A percentile compares a stretch with the other conserved stretches of the same genome.
These are phyloP conservation scores for Coemansia sp. DNA, from an alignment of 192 early-diverging fungal species.

Conservation along the genomic window DNA sequence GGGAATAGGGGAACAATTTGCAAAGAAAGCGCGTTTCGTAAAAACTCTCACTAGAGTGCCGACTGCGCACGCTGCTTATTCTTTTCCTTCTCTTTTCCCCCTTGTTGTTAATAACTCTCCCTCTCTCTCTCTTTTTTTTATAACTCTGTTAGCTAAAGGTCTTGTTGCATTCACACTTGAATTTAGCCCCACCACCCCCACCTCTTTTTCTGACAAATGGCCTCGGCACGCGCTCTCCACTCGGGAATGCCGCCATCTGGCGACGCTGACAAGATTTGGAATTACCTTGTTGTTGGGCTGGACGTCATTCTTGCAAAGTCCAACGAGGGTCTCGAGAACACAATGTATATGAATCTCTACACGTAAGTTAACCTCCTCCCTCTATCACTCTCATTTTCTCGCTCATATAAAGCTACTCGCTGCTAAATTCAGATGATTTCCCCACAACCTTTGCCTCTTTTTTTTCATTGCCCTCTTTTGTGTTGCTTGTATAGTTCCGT, in stretches of 20 bases:
- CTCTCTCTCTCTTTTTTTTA: not conserved
- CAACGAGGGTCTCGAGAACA: slow-evolving; percentile 69
- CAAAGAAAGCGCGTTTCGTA: no score
- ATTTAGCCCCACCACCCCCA: not conserved
- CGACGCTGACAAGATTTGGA: slow-evolving; percentile 66
- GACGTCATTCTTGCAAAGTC: slow-evolving; percentile 77
- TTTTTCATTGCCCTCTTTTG: not conserved
- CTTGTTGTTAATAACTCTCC: not conserved
- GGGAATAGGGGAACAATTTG: no score
- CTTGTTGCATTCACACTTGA: not conserved
- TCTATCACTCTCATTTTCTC: no score
- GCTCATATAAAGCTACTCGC: no score
- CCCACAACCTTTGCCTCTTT: no score
- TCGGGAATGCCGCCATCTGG: slow-evolving; percentile 19
- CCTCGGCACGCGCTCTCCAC: slow-evolving; percentile 19
- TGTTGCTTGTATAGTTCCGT: slow-evolving; percentile 34
- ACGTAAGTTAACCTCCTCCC: slow-evolving; percentile 58
- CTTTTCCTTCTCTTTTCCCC: no score
- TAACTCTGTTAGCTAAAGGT: not conserved
- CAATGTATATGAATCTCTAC: slow-evolving; percentile 68
- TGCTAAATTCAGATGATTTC: no score
- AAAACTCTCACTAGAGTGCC: no score
- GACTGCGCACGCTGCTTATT: no score
- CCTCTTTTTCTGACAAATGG: slow-evolving; percentile 23
- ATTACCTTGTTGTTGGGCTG: slow-evolving; percentile 70